Conservation (phyloP, 108 stramenopile genomes). For the Tribonema minus region DNA sequence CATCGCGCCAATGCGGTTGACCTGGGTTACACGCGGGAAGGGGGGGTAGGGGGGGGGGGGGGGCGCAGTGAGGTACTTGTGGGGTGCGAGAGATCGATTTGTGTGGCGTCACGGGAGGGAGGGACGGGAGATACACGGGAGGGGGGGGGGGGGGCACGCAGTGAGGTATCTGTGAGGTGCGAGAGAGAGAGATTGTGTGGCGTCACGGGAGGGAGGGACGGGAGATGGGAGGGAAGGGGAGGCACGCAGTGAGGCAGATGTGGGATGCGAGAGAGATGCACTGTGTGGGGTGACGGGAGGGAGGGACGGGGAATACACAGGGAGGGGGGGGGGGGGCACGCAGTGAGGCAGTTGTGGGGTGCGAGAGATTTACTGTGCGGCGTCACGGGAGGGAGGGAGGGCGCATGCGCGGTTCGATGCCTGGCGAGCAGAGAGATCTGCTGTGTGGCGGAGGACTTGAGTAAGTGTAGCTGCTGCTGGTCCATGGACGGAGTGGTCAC, state of each 20-base stretch:
- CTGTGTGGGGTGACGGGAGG: background rate
- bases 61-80: background rate
- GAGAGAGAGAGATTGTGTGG: conserved; percentile 15
- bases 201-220: background rate
- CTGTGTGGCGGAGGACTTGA: background rate
- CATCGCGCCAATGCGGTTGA: conserved; percentile 38
- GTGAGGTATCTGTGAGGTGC: no score
- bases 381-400: background rate
- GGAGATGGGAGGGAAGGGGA: background rate
- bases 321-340: no score
- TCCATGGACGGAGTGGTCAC: no score
- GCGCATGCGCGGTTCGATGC: background rate
- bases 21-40: background rate
- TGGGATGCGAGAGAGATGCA: background rate
- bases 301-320: no score
- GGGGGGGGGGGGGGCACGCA: no score
- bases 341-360: no score
- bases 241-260: background rate
- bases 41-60: background rate
- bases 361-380: conserved; percentile 16
- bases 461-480: no score
- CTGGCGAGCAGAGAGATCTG: background rate
- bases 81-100: background rate
- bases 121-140: no score
- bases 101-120: background rate